These are phyloP conservation scores for Alternaria solani DNA, from an alignment of 2,329 filamentous ascomycete genomes.

Conservation along the genomic window DNA sequence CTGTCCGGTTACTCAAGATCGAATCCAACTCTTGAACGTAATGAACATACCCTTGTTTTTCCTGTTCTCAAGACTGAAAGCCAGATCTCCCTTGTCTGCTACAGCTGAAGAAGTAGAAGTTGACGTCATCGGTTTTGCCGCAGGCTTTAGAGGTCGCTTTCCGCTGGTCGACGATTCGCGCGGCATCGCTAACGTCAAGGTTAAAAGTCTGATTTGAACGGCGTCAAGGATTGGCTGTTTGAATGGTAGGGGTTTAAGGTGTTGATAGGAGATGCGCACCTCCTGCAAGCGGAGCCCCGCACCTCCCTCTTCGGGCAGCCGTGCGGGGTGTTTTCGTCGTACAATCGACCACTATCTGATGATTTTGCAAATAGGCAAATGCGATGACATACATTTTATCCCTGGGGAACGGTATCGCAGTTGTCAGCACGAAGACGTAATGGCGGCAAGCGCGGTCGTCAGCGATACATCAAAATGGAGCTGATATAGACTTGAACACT, in stretches of 20 bases:
- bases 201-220: not conserved
- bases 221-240: not conserved
- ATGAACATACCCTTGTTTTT: conserved; percentile 13
- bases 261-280: not conserved
- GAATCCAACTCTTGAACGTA: not conserved
- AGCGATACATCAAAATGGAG: not conserved
- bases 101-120: conserved; percentile 2
- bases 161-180: not conserved
- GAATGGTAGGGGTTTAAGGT: not conserved
- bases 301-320: conserved; percentile 3
- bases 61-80: conserved; percentile 14
- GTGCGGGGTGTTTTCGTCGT: conserved; percentile 7
- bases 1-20: conserved; percentile 2
- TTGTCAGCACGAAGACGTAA: not conserved
- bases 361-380: not conserved
- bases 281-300: conserved; percentile 15
- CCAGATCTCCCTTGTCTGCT: conserved; percentile 7
- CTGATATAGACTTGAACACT: not conserved
- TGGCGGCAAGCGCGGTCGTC: not conserved
- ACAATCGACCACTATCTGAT: not conserved
- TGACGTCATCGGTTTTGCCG: conserved; percentile 22
- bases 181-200: not conserved
- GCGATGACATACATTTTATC: not conserved
- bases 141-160: conserved; percentile 16
- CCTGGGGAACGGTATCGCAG: not conserved